Base-by-base conservation (phyloP, 192 early-diverging fungal species). In the Podila verticillata region DNA sequence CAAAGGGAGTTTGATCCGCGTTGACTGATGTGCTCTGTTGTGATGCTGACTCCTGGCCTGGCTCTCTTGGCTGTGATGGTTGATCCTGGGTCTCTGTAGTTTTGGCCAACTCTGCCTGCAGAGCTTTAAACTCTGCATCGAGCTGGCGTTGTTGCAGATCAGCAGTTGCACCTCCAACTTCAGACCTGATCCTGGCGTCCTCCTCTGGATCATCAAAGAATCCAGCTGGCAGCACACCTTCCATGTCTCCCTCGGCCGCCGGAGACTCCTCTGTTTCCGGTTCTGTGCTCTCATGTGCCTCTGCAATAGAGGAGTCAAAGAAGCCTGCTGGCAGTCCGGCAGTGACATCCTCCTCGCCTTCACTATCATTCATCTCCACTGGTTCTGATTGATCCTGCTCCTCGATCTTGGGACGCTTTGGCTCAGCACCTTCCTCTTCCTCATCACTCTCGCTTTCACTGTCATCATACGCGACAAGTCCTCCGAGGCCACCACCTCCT, bases 131-230 rank as follows among this genome's bases (percentile, higher is more conserved):
- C 47, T 80, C 75, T 34, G 48, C 70, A 64, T 80, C 75, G 15
- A 72, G 59, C 28, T 80, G 64, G 4, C 75, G 75, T 56, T 80
- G 75, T 49, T 80, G 75, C 31, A 44, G 63, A 59, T 80, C 70
- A 5, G 75, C 61, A 6, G 75, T 80, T 10, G 75, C 75, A 7
- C 75, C 75, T 56, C 75, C 75, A 54, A 80, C 70, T 32, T 80
- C 75, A 5, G 65, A 29, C 20, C 84, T 73, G n/a, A 78, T 65
- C 24, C 77, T 72, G 5, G 87, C 85, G 49, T 86, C 87, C 63
- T 83, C 69, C 36, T 83, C 82, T 20, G 84, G 81, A 58, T 86
- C 82, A 65, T 88, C 87, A 68, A 88, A 88, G 57, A 88, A 88
- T n/a, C 87, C 87, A 32, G 81, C 65, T n/a, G 87, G 87, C 24